phyloP scores from a whole-genome alignment of 2,329 filamentous ascomycete species.

The Clarireedia hainanense region DNA sequence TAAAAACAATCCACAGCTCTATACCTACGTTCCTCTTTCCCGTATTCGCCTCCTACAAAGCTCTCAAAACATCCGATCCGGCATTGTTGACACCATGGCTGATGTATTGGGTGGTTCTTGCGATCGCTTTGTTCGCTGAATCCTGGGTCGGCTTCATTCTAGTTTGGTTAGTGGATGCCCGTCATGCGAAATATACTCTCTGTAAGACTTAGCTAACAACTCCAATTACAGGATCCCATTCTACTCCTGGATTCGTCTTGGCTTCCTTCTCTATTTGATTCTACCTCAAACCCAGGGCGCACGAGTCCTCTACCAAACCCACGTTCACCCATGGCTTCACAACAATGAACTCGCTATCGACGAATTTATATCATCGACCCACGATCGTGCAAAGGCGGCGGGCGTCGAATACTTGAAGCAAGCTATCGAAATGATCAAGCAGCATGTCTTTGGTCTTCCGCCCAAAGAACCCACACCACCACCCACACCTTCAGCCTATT shows the following conservation, averaged over 20 bases:
- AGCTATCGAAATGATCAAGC: conserved; percentile 62
- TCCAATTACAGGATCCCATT: conserved; percentile 64
- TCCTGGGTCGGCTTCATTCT: conserved; percentile 84
- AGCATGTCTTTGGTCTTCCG: conserved; percentile 71
- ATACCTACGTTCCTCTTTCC: conserved; percentile 87
- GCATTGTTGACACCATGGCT: conserved; percentile 92
- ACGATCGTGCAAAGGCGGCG: conserved; percentile 68
- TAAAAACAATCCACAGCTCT: conserved; percentile 47
- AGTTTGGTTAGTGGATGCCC: conserved; percentile 49
- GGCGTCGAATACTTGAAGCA: conserved; percentile 70
- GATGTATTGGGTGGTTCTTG: conserved; percentile 97
- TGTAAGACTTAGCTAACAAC: background rate
- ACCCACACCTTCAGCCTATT: conserved; percentile 36
- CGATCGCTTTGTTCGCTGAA: conserved; percentile 72
- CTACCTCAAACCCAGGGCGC: conserved; percentile 97
- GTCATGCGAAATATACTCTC: background rate
- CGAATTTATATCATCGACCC: conserved; percentile 72
- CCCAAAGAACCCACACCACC: conserved; percentile 42
- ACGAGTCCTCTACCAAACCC: conserved; percentile 72
- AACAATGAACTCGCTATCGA: conserved; percentile 87
- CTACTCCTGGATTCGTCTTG: conserved; percentile 83
- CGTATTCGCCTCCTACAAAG: conserved; percentile 96
- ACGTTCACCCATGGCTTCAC: conserved; percentile 81
- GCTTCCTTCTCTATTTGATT: conserved; percentile 87
- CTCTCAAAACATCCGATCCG: conserved; percentile 84